Evolutionary conservation across 495 filamentous ascomycete genomes (phyloP), one percentile per base, ranked within the genome.

Genomic region (Apodospora peruviana): DNA sequence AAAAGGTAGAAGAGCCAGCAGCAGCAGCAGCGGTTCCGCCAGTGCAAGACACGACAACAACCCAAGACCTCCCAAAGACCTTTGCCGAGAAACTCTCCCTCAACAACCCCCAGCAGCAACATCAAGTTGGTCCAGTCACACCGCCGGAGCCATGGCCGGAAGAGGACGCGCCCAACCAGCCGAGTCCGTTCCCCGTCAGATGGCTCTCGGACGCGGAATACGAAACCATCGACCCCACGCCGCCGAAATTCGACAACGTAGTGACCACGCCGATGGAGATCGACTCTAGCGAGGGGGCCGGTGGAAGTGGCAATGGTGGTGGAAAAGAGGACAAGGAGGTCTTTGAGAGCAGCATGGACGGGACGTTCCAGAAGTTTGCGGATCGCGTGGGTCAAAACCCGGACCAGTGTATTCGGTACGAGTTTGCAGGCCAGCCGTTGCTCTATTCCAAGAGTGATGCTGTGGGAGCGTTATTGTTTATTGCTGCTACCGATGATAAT

Each of bases 401-500:
- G 0, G 89, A 95, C 53, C 93, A 98, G 59, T 84, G 90, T 12
- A 81, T 99, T 27, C 82, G 94, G 36, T 99, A 97, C 60, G 91
- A 97, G 63, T 94, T 88, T 64, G 73, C 70, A 1, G 94, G 93
- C 0, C 54, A 69, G 20, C 91, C 94, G 20, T 64, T 99, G 34
- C 75, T 97, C 11, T 98, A 95, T 62, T 81, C 79, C 17, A 84
- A 85, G 57, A 73, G 61, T 2, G 93, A 97, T 53, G 69, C 70
- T 10, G 83, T 95, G 9, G 90, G 89, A 2, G 82, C 77, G 58
- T 43, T 80, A 7, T 62, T 97, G 0, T 53, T 62, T 18, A n/a
- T n/a, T n/a, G 53, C 25, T 0, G 42, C 57, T 9, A 53, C 25
- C 1, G 53, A 55, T 19, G 37, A 22, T 0, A 55, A 53, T 22